Evolutionary conservation across 306 rosid genomes (phyloP), one percentile per base, ranked within the genome.

Genomic region (Prunus mume): DNA sequence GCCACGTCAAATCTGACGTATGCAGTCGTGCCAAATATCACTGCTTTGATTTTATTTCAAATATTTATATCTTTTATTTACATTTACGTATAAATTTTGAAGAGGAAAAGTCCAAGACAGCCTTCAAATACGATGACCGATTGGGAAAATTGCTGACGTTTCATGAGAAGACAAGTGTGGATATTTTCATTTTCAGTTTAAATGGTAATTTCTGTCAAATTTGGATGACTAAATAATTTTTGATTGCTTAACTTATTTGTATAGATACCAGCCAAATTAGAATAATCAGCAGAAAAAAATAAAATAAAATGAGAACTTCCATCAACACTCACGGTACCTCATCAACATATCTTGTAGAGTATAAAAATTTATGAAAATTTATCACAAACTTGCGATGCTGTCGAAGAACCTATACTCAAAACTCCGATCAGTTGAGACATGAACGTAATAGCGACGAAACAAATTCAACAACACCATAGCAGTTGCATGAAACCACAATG

Each of bases 1-100:
- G 75, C 86, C 86, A 79, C 70, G 38, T 79, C 38, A 4, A 22
- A 3, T 60, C 0, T 4, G 24, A 3, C 71, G 12, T 50, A 58
- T 52, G 49, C 63, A 28, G 10, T 30, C 62, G 1, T 34, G 52
- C 75, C 61, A 43, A 12, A 43, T 45, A 22, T 22, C 6, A 5
- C 10, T 4, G 30, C 1, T 4, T 20, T 43, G 12, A 58, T 58
- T 58, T 22, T 58, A 12, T 24, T 24, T 25, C 14, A 11, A 22
- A 22, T 3, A 3, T 58, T 22, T 3, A 12, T 58, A 10, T 22
- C 0, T 22, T 58, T 58, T 51, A 13, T 13, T 47, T 38, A 38
- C 9, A 38, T 38, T 38, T 38, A 38, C 43, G 43, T 38, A 7
- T 7, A 38, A 38, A 38, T 38, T 38, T 38, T 38, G 43, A 38